phyloP scores from a whole-genome alignment of 352 stramenopile genomes.

The Globisporangium nunn region DNA sequence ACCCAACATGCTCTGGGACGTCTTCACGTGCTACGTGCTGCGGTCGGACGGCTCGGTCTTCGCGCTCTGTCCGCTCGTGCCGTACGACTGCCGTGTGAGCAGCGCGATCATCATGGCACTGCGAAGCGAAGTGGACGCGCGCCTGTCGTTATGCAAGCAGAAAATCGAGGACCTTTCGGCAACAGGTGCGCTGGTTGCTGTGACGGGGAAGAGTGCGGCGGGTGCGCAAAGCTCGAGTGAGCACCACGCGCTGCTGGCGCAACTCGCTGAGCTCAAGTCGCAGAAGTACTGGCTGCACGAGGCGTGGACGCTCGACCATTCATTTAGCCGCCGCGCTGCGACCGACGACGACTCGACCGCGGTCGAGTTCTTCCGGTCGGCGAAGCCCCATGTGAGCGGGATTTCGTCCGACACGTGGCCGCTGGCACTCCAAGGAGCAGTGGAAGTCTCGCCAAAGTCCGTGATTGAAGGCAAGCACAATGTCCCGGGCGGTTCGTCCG shows the following conservation, averaged over 20 bases:
- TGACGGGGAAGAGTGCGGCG: not conserved
- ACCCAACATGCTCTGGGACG: constrained; percentile 50
- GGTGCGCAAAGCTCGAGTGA: constrained; percentile 4
- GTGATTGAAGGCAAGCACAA: constrained; percentile 50
- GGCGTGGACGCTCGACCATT: constrained; percentile 27
- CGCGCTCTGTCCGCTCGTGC: constrained; percentile 61
- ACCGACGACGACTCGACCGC: constrained; percentile 1
- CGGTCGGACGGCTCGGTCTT: constrained; percentile 67
- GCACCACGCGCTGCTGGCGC: constrained; percentile 20
- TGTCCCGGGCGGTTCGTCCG: constrained; percentile 27
- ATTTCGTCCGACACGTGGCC: constrained; percentile 74
- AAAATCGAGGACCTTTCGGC: constrained; percentile 20
- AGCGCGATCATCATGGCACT: constrained; percentile 39
- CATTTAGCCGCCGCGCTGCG: constrained; percentile 6
- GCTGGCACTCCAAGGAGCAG: constrained; percentile 56
- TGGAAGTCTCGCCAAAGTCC: constrained; percentile 51
- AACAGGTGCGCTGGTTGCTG: not conserved
- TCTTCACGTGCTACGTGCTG: constrained; percentile 70
- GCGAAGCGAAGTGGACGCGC: constrained; percentile 54
- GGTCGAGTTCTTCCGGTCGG: constrained; percentile 26
- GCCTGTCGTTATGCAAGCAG: constrained; percentile 44
- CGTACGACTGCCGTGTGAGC: constrained; percentile 45
- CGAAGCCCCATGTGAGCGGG: constrained; percentile 57
- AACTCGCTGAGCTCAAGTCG: constrained; percentile 62
- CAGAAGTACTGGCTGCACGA: constrained; percentile 82